Evolutionary conservation across 768 basidiomycete species (phyloP).

Genomic region (Tricholoma saponaceum): DNA sequence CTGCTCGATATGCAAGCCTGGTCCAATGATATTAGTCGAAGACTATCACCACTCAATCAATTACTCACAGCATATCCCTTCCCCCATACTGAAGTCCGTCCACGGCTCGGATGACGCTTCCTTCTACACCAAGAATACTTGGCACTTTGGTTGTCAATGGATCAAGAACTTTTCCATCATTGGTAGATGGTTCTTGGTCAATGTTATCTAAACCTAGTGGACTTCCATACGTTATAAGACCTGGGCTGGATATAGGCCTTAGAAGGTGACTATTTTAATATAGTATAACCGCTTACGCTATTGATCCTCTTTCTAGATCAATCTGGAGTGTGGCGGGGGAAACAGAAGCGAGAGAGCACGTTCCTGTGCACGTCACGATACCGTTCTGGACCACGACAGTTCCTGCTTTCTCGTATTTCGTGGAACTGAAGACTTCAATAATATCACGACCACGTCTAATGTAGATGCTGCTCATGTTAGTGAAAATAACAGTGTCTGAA

Average conservation of each 20-base stretch:
- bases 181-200: conserved; percentile 59
- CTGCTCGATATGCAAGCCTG: conserved; percentile 65
- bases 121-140: conserved; percentile 46
- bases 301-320: conserved; percentile 67
- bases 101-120: conserved; percentile 50
- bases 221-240: conserved; percentile 67
- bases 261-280: background rate
- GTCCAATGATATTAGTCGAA: background rate
- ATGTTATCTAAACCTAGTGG: conserved; percentile 71
- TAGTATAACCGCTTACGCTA: conserved; percentile 24
- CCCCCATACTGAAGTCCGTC: conserved; percentile 70
- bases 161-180: conserved; percentile 60
- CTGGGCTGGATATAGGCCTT: conserved; percentile 30
- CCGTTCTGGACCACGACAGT: conserved; percentile 43
- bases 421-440: conserved; percentile 22
- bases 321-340: conserved; percentile 29
- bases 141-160: conserved; percentile 44
- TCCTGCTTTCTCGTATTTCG: conserved; percentile 15
- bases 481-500: conserved; percentile 41
- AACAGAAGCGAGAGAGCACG: conserved; percentile 6
- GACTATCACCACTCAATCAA: background rate
- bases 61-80: conserved; percentile 63
- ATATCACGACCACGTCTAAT: conserved; percentile 25
- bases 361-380: conserved; percentile 45
- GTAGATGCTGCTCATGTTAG: conserved; percentile 55